These are phyloP conservation scores for Citrullus colocynthis DNA, from an alignment of 306 rosid species.

Conservation along the genomic window DNA sequence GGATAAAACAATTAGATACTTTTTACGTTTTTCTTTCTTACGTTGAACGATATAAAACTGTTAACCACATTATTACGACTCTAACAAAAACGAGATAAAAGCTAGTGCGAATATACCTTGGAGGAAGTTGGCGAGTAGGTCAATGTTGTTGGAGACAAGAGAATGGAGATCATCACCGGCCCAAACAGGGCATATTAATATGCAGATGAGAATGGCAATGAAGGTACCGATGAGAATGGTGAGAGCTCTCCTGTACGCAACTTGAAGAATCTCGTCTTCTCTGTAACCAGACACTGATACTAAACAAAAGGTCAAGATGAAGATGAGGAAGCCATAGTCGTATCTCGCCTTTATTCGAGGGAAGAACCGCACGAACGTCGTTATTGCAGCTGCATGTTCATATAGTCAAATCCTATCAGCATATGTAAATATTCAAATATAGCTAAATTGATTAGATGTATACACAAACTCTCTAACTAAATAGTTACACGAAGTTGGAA, in stretches of 20 bases:
- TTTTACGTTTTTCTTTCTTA: no score
- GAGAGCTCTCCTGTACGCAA: background rate
- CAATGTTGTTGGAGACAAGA: background rate
- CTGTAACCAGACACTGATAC: conserved; percentile 30
- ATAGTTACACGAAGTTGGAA: no score
- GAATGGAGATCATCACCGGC: background rate
- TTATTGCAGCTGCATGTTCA: conserved; percentile 19
- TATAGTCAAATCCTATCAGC: background rate
- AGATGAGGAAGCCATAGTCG: conserved; percentile 41
- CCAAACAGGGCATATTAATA: background rate
- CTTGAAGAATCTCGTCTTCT: background rate
- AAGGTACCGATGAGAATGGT: background rate
- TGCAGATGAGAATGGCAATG: background rate
- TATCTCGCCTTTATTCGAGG: conserved; percentile 34
- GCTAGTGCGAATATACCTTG: background rate
- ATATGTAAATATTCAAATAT: no score
- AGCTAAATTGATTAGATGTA: background rate
- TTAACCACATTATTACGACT: no score
- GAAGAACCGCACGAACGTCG: conserved; percentile 33
- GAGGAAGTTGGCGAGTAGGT: background rate
- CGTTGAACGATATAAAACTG: no score
- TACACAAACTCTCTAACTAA: no score
- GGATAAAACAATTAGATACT: no score
- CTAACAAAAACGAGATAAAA: background rate
- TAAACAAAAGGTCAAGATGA: conserved; percentile 35